phyloP scores from a whole-genome alignment of 495 filamentous ascomycete species.

The Peziza echinospora region DNA sequence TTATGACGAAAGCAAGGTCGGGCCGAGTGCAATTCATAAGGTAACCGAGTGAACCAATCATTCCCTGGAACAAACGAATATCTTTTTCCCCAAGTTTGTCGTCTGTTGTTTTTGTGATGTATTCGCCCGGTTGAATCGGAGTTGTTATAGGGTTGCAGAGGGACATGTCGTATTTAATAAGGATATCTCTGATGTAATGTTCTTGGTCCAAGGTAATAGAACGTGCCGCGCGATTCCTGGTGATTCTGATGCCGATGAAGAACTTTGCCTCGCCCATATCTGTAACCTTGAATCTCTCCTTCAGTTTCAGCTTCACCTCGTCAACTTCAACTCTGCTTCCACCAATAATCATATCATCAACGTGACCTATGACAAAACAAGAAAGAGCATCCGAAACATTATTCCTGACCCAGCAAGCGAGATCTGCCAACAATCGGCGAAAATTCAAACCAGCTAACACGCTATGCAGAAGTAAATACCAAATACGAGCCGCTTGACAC shows the following conservation, averaged over 20 bases:
- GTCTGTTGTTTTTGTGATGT: not conserved
- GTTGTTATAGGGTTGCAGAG: not conserved
- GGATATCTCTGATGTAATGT: not conserved
- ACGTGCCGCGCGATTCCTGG: not conserved
- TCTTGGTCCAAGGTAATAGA: not conserved
- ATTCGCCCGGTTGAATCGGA: no score
- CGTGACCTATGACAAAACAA: not conserved
- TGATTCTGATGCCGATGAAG: not conserved
- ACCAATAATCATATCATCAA: not conserved
- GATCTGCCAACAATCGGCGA: not conserved
- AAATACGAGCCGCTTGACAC: not conserved
- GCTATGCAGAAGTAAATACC: not conserved
- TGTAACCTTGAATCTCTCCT: not conserved
- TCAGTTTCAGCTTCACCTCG: not conserved
- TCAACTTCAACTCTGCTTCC: not conserved
- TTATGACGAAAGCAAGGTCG: not conserved
- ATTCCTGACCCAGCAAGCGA: not conserved
- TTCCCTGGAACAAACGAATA: not conserved
- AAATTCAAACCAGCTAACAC: not conserved
- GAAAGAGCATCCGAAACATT: not conserved
- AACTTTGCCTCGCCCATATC: not conserved
- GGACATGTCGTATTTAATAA: not conserved
- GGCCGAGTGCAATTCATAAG: not conserved
- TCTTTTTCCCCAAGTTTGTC: not conserved
- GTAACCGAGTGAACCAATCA: not conserved